Percentiles rank a stretch among this genome's conserved stretches.
Evolutionary conservation across 768 basidiomycete species (phyloP).

Genomic region (Suillus alpinus): DNA sequence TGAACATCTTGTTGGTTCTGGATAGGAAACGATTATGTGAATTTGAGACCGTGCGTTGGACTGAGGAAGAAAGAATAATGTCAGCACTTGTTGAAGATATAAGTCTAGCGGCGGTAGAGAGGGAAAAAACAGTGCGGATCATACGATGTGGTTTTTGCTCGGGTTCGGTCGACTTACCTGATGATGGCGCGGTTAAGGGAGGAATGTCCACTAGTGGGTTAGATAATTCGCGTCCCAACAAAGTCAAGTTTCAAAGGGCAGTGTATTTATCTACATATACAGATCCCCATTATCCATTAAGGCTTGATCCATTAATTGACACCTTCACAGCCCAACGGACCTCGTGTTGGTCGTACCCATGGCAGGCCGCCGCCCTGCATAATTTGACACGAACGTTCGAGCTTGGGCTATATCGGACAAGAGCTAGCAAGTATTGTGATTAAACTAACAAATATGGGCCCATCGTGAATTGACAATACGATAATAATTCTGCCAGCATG

Average conservation of each 20-base stretch:
- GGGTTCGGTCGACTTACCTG: constrained; percentile 19
- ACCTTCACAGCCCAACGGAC: background rate
- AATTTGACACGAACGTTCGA: constrained; percentile 26
- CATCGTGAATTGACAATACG: constrained; percentile 22
- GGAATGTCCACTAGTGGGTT: background rate
- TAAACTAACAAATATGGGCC: constrained; percentile 12
- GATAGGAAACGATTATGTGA: constrained; percentile 10
- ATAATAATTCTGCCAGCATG: constrained; percentile 17
- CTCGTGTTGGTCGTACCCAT: background rate
- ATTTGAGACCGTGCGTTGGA: constrained; percentile 9
- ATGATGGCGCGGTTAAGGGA: constrained; percentile 8
- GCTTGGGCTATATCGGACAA: background rate
- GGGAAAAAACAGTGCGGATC: constrained; percentile 7
- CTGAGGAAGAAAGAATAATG: constrained; percentile 5
- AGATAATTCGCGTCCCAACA: background rate
- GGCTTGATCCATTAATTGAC: background rate
- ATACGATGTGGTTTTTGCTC: constrained; percentile 7
- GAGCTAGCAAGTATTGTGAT: constrained; percentile 5
- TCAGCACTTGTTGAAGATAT: constrained; percentile 14
- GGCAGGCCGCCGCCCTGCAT: background rate
- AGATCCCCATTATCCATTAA: background rate
- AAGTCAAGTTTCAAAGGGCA: background rate
- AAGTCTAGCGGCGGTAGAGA: constrained; percentile 13
- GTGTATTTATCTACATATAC: constrained; percentile 2
- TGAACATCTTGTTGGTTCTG: constrained; percentile 43